Base-by-base conservation (phyloP, 768 basidiomycete genomes). In the Mycena crocata region DNA sequence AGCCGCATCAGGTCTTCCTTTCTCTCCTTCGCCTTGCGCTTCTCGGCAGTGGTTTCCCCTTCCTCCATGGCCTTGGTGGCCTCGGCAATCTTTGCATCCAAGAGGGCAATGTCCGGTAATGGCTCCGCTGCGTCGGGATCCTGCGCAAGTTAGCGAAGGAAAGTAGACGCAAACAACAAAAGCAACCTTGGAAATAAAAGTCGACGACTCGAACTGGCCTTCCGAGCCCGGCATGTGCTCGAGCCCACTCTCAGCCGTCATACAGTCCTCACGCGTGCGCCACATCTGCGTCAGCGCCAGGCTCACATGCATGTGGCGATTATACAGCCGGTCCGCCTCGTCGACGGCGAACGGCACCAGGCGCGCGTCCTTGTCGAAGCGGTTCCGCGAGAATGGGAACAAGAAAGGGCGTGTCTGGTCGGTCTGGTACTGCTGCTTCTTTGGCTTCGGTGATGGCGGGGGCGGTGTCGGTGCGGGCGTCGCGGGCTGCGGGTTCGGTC, bases 351-450 rank as follows among this genome's bases (percentile, higher is more conserved):
- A 96, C 2, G 98, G 98, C 4, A 99, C 94, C n/a, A 93, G 82
- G 44, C 87, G 86, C 26, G 83, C 84, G 63, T 89, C 86, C 54
- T 86, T 85, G 31, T 87, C 82, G 57, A 83, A 83, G 59, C 78
- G 83, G 52, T 78, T 84, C n/a, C 89, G 87, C 8, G 95, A 94
- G 76, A 98, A 99, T 0, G 98, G 98, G 77, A 99, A 96, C 66
- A 99, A 81, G 77, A 99, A 99, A 1, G 98, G 97, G 15, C 93
- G 86, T 49, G 82, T 89, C 76, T 96, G 98, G 78, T 99, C 98
- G 0, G 98, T 99, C 75, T 99, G 98, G 77, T 95, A 99, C 76
- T 97, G 95, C 75, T 97, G 97, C 77, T 99, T 98, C 83, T 99
- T 99, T 13, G 94, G 95, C 74, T 97, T 98, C 2, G 90, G 93